phyloP scores from a whole-genome alignment of 345 rosid species.

The Clausena lansium region DNA sequence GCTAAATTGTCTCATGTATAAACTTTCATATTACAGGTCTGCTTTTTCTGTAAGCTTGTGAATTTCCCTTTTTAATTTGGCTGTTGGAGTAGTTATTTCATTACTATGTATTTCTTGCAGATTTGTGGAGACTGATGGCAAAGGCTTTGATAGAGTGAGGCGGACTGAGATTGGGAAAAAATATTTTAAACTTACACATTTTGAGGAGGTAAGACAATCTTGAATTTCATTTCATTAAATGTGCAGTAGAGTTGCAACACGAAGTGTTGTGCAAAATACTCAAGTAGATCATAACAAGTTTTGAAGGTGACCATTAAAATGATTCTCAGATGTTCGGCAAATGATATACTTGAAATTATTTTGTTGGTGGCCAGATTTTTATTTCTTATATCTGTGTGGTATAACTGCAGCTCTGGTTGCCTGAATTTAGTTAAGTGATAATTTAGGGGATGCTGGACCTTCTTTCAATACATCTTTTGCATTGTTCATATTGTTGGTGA shows the following conservation, averaged over 20 bases:
- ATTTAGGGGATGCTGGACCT: not conserved
- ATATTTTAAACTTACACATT: conserved; percentile 85
- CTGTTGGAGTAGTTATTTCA: not conserved
- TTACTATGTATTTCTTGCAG: conserved; percentile 35
- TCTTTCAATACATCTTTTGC: not conserved
- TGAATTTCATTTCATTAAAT: conserved; percentile 1
- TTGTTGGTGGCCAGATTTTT: not conserved
- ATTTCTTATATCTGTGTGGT: not conserved
- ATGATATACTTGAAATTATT: no score
- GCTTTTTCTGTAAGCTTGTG: conserved; percentile 11
- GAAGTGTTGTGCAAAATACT: no score
- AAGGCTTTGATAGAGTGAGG: conserved; percentile 88
- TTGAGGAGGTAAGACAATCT: conserved; percentile 75
- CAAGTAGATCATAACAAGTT: not conserved
- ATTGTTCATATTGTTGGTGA: not conserved
- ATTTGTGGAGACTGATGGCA: conserved; percentile 97
- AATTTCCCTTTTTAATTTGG: not conserved
- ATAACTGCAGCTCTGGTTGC: no score
- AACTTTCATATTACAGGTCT: conserved; percentile 94
- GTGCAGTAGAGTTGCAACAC: no score
- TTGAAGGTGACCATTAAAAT: not conserved
- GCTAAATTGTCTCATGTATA: conserved; percentile 96
- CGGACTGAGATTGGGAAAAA: conserved; percentile 95
- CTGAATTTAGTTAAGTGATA: not conserved
- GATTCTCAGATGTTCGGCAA: not conserved